Percentiles rank a stretch among this genome's conserved stretches.
phyloP scores from a whole-genome alignment of 306 rosid genomes.

The Senna siamea region DNA sequence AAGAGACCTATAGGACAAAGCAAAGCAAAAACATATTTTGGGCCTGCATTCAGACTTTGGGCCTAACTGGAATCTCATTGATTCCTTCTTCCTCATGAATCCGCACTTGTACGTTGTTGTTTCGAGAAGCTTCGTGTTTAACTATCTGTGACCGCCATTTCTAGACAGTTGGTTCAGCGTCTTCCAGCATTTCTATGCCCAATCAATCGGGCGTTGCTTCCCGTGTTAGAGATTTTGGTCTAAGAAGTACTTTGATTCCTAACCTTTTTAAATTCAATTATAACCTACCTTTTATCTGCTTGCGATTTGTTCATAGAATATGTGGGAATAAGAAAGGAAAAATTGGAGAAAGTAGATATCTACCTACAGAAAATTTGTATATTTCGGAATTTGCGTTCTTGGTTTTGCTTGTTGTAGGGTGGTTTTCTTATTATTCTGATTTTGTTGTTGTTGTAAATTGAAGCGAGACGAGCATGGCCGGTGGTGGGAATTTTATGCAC shows the following conservation, averaged over 20 bases:
- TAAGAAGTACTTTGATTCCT: not conserved
- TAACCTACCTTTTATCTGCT: not conserved
- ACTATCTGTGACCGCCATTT: not conserved
- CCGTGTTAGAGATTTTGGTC: slow-evolving; percentile 22
- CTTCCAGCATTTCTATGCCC: not conserved
- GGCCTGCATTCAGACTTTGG: too few relatives aligned
- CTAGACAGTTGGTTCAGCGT: not conserved
- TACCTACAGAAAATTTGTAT: not conserved
- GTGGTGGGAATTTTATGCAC: slow-evolving; percentile 53
- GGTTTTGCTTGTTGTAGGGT: not conserved
- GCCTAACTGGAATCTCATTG: too few relatives aligned
- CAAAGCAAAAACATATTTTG: too few relatives aligned
- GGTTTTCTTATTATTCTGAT: not conserved
- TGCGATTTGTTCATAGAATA: not conserved
- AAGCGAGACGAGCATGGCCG: slow-evolving; percentile 46
- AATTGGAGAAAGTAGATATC: too few relatives aligned
- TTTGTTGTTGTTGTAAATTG: slow-evolving; percentile 40
- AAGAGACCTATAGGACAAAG: too few relatives aligned
- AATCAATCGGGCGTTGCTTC: not conserved
- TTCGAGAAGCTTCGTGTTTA: slow-evolving; percentile 8
- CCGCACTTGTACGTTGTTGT: too few relatives aligned
- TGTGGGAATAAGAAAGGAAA: too few relatives aligned
- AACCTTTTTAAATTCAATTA: not conserved
- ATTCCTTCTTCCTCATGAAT: too few relatives aligned
- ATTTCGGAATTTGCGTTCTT: not conserved